Evolutionary conservation across 1,284 basidiomycete species (phyloP).

Genomic region (Ganoderma resinaceum): DNA sequence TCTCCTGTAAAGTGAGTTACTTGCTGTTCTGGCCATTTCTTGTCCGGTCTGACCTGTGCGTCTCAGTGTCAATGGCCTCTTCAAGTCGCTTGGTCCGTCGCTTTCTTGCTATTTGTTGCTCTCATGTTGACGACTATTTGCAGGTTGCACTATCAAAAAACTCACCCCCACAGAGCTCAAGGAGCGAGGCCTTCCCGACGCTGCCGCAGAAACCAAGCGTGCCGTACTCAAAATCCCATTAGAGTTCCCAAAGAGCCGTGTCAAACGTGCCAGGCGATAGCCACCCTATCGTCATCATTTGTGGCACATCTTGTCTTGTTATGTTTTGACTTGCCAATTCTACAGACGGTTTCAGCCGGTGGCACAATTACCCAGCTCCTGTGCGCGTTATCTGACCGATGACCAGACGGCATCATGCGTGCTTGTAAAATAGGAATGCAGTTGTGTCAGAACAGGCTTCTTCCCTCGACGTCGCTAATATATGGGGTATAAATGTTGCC

Average conservation of each 20-base stretch:
- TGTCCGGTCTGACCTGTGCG: constrained; percentile 17
- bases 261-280: constrained; percentile 43
- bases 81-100: constrained; percentile 43
- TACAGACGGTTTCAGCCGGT: background rate
- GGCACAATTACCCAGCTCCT: background rate
- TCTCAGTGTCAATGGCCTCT: constrained; percentile 38
- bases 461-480: background rate
- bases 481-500: background rate
- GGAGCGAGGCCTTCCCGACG: constrained; percentile 68
- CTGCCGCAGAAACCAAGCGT: constrained; percentile 63
- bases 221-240: constrained; percentile 80
- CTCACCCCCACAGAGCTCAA: constrained; percentile 70
- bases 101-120: background rate
- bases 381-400: background rate
- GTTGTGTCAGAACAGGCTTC: too few relatives aligned
- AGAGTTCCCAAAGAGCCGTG: constrained; percentile 74
- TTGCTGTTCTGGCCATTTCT: background rate
- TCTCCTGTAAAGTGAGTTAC: constrained; percentile 62
- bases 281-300: background rate
- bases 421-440: too few relatives aligned
- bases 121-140: constrained; percentile 1
- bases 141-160: constrained; percentile 75
- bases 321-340: constrained; percentile 1
- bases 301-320: background rate
- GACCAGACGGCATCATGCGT: background rate